Conservation (phyloP, 768 basidiomycete species). For the Candolleomyces eurysporus region DNA sequence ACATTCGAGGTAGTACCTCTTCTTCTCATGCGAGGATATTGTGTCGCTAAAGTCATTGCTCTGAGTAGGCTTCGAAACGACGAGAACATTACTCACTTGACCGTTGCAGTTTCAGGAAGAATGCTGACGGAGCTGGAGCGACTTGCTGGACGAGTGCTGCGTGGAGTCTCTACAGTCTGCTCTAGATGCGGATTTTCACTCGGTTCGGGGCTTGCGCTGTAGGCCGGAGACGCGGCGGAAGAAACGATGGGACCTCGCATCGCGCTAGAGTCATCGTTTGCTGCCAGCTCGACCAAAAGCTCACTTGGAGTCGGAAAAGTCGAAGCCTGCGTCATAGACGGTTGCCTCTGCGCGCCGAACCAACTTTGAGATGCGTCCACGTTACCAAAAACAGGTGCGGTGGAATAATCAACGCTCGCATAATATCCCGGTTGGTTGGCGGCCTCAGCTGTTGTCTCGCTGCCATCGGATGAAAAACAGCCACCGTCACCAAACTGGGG, state of each 20-base stretch:
- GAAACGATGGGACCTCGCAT: neutral
- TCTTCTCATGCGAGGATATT: constrained; percentile 81
- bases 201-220: neutral
- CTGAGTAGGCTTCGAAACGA: neutral
- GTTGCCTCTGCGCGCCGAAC: neutral
- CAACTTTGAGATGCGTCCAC: neutral
- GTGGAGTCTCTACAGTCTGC: neutral
- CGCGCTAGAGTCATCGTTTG: constrained; percentile 1
- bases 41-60: constrained; percentile 42
- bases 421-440: too few species aligned
- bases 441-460: too few species aligned
- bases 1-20: constrained; percentile 70
- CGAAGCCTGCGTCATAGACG: neutral
- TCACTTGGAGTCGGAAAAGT: constrained; percentile 69
- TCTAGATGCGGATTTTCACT: neutral
- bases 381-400: too few species aligned
- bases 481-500: neutral
- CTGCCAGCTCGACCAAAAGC: constrained; percentile 45
- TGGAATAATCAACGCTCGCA: too few species aligned
- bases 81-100: constrained; percentile 45
- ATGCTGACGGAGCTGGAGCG: neutral
- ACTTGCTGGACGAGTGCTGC: neutral
- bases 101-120: constrained; percentile 38
- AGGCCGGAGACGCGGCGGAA: neutral
- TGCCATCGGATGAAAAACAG: neutral